Percentiles rank a stretch among this genome's conserved stretches.
These are phyloP conservation scores for Mortierella sp. DNA, from an alignment of 371 early-diverging fungal species.

Conservation along the genomic window DNA sequence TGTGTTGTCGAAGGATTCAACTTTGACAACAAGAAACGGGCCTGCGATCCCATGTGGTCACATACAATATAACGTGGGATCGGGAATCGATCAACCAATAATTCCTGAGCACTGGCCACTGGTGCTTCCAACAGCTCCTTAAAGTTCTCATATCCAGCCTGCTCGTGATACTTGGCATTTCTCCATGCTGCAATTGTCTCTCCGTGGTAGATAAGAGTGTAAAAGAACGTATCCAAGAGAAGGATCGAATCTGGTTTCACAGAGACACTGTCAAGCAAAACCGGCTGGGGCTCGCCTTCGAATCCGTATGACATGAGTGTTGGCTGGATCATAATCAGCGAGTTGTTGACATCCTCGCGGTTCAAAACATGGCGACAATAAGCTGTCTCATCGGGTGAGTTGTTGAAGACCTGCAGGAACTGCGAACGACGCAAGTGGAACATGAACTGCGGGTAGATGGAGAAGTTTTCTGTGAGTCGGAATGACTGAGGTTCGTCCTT, in stretches of 20 bases:
- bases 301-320: conserved; percentile 96
- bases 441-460: conserved; percentile 99
- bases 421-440: conserved; percentile 98
- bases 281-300: conserved; percentile 93
- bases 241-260: conserved; percentile 97
- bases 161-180: conserved; percentile 92
- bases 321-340: conserved; percentile 99
- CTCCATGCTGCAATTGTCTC: conserved; percentile 94
- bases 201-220: conserved; percentile 97
- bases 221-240: conserved; percentile 98
- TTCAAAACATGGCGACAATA: conserved; percentile 97
- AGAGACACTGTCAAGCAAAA: conserved; percentile 97
- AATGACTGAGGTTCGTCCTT: conserved; percentile 97
- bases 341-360: conserved; percentile 95
- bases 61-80: conserved; percentile 99
- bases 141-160: conserved; percentile 94
- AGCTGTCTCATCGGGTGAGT: conserved; percentile 99
- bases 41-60: conserved; percentile 98
- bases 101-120: conserved; percentile 89
- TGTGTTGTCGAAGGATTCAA: conserved; percentile 99
- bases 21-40: conserved; percentile 99
- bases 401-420: conserved; percentile 99
- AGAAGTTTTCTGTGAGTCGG: conserved; percentile 93
- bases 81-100: conserved; percentile 96
- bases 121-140: conserved; percentile 94